Evolutionary conservation across 2,329 filamentous ascomycete genomes (phyloP).

Genomic region (Xylaria arbuscula): DNA sequence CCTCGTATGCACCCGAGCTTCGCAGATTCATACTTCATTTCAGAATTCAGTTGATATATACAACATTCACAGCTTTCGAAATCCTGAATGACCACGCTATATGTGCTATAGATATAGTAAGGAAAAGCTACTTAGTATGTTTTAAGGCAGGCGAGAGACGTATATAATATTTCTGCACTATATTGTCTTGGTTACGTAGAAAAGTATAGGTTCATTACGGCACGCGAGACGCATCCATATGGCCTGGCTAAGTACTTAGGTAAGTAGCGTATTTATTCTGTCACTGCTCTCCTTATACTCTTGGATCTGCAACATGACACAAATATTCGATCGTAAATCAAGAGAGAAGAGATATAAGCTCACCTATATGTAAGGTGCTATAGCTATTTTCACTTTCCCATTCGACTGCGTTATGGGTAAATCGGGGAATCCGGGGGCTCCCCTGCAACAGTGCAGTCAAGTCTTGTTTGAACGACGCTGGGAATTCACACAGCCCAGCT

Average conservation of each 20-base stretch:
- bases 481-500: conserved; percentile 7
- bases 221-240: too few species aligned
- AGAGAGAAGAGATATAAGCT: background rate
- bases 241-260: too few species aligned
- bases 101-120: too few species aligned
- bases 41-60: too few species aligned
- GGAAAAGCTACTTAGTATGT: too few species aligned
- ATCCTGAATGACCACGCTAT: too few species aligned
- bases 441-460: conserved; percentile 20
- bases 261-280: background rate
- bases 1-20: background rate
- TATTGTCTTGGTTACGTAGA: too few species aligned
- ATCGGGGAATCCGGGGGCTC: background rate
- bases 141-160: too few species aligned
- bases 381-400: background rate
- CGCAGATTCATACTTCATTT: background rate
- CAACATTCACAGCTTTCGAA: too few species aligned
- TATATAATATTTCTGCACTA: too few species aligned
- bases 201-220: too few species aligned
- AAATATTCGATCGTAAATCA: background rate
- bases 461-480: conserved; percentile 23
- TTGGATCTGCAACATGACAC: background rate
- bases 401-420: background rate
- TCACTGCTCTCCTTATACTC: background rate
- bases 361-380: background rate